Evolutionary conservation across 1,284 basidiomycete species (phyloP).

Genomic region (Pascua guehoae): DNA sequence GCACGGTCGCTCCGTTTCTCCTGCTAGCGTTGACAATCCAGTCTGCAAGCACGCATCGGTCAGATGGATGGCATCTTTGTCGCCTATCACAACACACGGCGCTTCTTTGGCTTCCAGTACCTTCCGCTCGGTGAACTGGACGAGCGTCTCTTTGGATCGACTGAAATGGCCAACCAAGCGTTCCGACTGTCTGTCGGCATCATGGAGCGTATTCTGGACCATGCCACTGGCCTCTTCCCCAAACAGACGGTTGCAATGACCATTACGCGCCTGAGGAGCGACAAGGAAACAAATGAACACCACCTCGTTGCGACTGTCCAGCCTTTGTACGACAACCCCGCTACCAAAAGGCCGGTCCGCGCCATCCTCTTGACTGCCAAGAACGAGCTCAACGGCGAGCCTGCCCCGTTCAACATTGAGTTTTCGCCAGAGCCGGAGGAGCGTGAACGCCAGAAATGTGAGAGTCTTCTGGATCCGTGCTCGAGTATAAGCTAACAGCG

Average conservation of each 20-base stretch:
- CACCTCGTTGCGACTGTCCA: slow-evolving; percentile 58
- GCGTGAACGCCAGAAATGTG: slow-evolving; percentile 29
- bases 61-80: slow-evolving; percentile 96
- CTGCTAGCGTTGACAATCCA: slow-evolving; percentile 32
- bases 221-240: slow-evolving; percentile 64
- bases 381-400: slow-evolving; percentile 45
- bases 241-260: slow-evolving; percentile 45
- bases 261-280: slow-evolving; percentile 6
- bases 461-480: neutral
- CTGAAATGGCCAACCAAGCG: slow-evolving; percentile 63
- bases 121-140: slow-evolving; percentile 83
- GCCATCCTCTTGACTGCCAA: slow-evolving; percentile 51
- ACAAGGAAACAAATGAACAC: slow-evolving; percentile 43
- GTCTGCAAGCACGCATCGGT: slow-evolving; percentile 93
- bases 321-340: slow-evolving; percentile 56
- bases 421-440: slow-evolving; percentile 25
- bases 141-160: slow-evolving; percentile 65
- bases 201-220: slow-evolving; percentile 66
- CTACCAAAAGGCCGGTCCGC: slow-evolving; percentile 46
- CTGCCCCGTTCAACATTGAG: slow-evolving; percentile 22
- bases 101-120: slow-evolving; percentile 94
- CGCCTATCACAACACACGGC: slow-evolving; percentile 87
- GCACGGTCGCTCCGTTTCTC: slow-evolving; percentile 13
- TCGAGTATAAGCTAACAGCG: neutral
- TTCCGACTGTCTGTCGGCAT: slow-evolving; percentile 73